Conservation (phyloP, 106 monocot genomes). For the Ottelia alismoides region DNA sequence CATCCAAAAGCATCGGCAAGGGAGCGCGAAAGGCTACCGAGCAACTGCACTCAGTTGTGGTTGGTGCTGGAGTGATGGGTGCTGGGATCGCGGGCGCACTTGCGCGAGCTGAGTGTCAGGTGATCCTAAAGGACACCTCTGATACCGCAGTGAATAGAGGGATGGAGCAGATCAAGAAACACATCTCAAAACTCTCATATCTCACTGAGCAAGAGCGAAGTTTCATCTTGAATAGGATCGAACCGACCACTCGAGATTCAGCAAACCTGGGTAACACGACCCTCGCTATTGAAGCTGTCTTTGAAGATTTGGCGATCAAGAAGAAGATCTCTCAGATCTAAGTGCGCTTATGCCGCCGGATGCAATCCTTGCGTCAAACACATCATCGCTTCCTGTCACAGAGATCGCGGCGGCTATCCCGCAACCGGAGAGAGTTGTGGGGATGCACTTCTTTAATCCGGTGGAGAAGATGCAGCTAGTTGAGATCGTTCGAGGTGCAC, state of each 20-base stretch:
- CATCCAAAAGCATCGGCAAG: too few relatives aligned
- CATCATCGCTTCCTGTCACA: not conserved
- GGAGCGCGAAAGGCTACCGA: too few relatives aligned
- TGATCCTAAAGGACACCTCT: not conserved
- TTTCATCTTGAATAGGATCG: not conserved
- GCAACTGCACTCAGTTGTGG: not conserved
- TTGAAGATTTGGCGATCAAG: not conserved
- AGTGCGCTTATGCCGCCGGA: not conserved
- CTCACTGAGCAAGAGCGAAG: too few relatives aligned
- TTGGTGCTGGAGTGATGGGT: not conserved
- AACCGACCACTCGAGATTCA: not conserved
- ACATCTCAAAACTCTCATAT: not conserved
- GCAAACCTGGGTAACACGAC: not conserved
- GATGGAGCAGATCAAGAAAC: too few relatives aligned
- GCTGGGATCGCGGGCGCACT: not conserved
- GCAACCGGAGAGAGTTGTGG: not conserved
- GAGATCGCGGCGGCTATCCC: not conserved
- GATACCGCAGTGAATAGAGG: not conserved
- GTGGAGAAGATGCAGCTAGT: not conserved
- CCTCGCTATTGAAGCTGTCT: not conserved
- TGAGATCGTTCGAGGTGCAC: not conserved
- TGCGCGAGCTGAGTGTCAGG: not conserved
- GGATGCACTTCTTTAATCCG: not conserved
- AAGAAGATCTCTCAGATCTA: not conserved
- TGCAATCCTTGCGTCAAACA: not conserved